Base-by-base conservation (phyloP, 1,284 basidiomycete species). In the Ustilago trichophora region DNA sequence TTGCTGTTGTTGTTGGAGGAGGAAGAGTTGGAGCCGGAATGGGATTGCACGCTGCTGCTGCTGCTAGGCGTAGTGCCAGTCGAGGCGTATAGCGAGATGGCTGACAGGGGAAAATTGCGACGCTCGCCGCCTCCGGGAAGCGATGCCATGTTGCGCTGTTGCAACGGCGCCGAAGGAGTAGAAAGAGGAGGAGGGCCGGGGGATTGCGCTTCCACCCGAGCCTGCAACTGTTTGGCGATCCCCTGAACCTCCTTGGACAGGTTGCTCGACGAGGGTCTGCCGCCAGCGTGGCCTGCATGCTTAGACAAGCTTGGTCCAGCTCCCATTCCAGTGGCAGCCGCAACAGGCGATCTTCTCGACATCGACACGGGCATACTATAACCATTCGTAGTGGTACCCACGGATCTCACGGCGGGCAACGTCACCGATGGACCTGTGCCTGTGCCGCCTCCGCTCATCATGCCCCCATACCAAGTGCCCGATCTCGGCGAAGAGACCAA, bases 181-280 rank as follows among this genome's bases (percentile, higher is more conserved):
- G n/a, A n/a, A n/a, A n/a, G n/a, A n/a, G n/a, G n/a, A n/a, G n/a
- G 59, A 2, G 48, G 31, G 13, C 52, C 48, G 8, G 64, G 64
- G 7, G 57, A 52, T 34, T 62, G 65, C 29, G 65, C 65, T 40
- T 68, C 49, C 6, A 68, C 65, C 12, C 65, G 65, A 38, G 57
- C 65, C 19, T 68, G 65, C 33, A 68, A 19, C 38, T 62, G 65
- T 35, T 68, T 62, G 2, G 57, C 58, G 9, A 68, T 58, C 8
- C 58, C 65, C 36, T 68, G 65, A 16, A 68, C 65, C 33, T 67
- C 64, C 29, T 53, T 60, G 3, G 65, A 68, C 9, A 68, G 37
- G 50, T 46, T 62, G 38, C 50, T 57, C 5, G 43, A 49, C 4
- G 45, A 34, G 27, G 8, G 7, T 19, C 42, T 55, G 27, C 34